A percentile compares a stretch with the other conserved stretches of the same genome.
phyloP scores from a whole-genome alignment of 2,329 filamentous ascomycete genomes.

The Chaetomiaceae sp. region DNA sequence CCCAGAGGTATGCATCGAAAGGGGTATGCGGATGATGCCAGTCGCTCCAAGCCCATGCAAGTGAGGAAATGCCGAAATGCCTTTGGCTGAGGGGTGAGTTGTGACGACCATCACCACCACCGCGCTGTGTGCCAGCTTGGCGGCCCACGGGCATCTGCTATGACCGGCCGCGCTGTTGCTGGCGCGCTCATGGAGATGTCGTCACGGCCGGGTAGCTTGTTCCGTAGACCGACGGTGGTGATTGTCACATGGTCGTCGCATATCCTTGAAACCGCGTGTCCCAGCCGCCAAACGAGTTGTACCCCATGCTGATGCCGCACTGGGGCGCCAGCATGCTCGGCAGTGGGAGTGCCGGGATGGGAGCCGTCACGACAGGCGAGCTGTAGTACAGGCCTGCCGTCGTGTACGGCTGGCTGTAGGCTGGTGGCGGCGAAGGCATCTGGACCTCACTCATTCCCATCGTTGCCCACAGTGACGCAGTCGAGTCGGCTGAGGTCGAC shows the following conservation, averaged over 20 bases:
- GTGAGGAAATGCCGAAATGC: slow-evolving; percentile 28
- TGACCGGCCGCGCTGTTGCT: slow-evolving; percentile 20
- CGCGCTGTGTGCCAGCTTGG: slow-evolving; percentile 20
- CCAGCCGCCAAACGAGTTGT: slow-evolving; percentile 80
- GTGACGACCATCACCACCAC: slow-evolving; percentile 26
- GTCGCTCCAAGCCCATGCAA: slow-evolving; percentile 26
- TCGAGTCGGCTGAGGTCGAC: slow-evolving; percentile 63
- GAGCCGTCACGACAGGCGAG: slow-evolving; percentile 67
- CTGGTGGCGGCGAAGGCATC: slow-evolving; percentile 72
- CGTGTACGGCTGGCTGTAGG: slow-evolving; percentile 74
- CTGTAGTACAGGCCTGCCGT: slow-evolving; percentile 75
- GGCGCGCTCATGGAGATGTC: slow-evolving; percentile 37
- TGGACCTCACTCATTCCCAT: slow-evolving; percentile 71
- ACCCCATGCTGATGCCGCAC: slow-evolving; percentile 75
- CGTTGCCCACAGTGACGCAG: slow-evolving; percentile 69
- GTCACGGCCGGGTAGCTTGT: slow-evolving; percentile 46
- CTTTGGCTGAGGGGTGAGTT: slow-evolving; percentile 27
- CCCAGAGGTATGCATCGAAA: slow-evolving; percentile 23
- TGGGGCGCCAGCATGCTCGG: slow-evolving; percentile 83
- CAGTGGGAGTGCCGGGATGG: slow-evolving; percentile 72
- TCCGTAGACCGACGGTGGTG: slow-evolving; percentile 45
- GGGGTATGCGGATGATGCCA: slow-evolving; percentile 29
- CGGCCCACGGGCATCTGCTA: slow-evolving; percentile 24
- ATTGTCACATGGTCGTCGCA: slow-evolving; percentile 79
- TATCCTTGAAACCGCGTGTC: slow-evolving; percentile 74